These are phyloP conservation scores for Apiospora malaysiana DNA, from an alignment of 2,329 filamentous ascomycete genomes.

Conservation along the genomic window DNA sequence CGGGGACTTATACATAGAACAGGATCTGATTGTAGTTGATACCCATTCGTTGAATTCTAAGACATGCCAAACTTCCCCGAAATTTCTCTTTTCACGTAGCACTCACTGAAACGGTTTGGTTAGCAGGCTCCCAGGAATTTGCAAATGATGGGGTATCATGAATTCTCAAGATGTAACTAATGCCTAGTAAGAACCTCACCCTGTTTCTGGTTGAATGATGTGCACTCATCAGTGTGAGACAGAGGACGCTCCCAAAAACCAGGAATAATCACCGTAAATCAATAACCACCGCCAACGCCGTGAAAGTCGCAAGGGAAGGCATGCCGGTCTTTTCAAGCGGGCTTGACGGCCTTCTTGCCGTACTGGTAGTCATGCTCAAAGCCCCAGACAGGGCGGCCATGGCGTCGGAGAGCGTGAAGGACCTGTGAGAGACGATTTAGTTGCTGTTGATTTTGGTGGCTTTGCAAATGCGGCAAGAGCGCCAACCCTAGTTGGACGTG, in stretches of 20 bases:
- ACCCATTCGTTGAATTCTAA: constrained; percentile 16
- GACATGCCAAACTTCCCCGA: neutral
- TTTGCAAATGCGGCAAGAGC: neutral
- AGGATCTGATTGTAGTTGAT: constrained; percentile 12
- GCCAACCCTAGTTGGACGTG: neutral
- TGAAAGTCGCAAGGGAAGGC: neutral
- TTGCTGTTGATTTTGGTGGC: neutral
- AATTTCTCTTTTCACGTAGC: too few relatives aligned
- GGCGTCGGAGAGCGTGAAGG: constrained; percentile 53
- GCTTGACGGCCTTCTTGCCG: constrained; percentile 24
- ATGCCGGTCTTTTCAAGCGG: neutral
- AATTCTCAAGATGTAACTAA: constrained; percentile 7
- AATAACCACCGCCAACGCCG: constrained; percentile 2
- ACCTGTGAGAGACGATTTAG: constrained; percentile 50
- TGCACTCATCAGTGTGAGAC: neutral
- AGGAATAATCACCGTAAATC: constrained; percentile 12
- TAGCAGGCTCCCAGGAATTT: too few relatives aligned
- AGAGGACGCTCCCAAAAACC: neutral
- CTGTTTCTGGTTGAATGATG: neutral
- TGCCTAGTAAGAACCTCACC: neutral
- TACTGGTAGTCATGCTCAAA: constrained; percentile 53
- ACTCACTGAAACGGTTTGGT: neutral
- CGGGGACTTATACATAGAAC: neutral
- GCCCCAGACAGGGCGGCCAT: constrained; percentile 62
- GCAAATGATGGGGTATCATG: constrained; percentile 11